phyloP scores from a whole-genome alignment of 2,329 filamentous ascomycete genomes.

The Chrysosporium queenslandicum region DNA sequence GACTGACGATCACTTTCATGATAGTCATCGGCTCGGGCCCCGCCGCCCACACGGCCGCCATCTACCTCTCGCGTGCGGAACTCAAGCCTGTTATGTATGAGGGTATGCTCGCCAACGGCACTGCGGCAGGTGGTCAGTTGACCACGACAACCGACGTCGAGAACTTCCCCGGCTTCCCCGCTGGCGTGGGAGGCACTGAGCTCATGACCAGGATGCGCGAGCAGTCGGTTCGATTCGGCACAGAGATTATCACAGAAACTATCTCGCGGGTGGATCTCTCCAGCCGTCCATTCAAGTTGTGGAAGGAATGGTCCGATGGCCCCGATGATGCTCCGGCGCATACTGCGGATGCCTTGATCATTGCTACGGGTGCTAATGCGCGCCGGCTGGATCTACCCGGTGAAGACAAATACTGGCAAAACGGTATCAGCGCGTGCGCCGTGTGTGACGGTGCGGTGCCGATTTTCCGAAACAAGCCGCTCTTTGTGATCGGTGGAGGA shows the following conservation, averaged over 20 bases:
- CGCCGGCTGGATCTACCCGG: conserved; percentile 71
- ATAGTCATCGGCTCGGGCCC: conserved; percentile 84
- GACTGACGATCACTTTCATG: conserved; percentile 10
- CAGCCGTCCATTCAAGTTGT: conserved; percentile 78
- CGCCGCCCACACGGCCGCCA: conserved; percentile 90
- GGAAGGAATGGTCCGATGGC: conserved; percentile 73
- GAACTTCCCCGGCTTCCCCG: conserved; percentile 93
- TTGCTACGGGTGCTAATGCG: conserved; percentile 91
- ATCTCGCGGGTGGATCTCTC: conserved; percentile 80
- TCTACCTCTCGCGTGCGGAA: conserved; percentile 91
- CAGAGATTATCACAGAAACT: conserved; percentile 85
- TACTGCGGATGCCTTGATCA: conserved; percentile 85
- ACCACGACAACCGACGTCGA: conserved; percentile 98
- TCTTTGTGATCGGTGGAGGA: conserved; percentile 92
- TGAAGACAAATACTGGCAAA: conserved; percentile 96
- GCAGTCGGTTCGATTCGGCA: conserved; percentile 87
- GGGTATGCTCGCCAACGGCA: conserved; percentile 94
- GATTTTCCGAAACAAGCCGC: conserved; percentile 92
- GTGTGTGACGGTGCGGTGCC: conserved; percentile 95
- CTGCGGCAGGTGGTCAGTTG: conserved; percentile 89
- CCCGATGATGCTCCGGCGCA: conserved; percentile 58
- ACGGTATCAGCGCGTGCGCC: conserved; percentile 88
- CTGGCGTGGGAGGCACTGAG: conserved; percentile 73
- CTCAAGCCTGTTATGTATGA: conserved; percentile 93
- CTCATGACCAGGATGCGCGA: conserved; percentile 94